Percentiles rank a stretch among this genome's conserved stretches.
These are phyloP conservation scores for Onygenales sp. DNA, from an alignment of 2,329 filamentous ascomycete species.

Conservation along the genomic window DNA sequence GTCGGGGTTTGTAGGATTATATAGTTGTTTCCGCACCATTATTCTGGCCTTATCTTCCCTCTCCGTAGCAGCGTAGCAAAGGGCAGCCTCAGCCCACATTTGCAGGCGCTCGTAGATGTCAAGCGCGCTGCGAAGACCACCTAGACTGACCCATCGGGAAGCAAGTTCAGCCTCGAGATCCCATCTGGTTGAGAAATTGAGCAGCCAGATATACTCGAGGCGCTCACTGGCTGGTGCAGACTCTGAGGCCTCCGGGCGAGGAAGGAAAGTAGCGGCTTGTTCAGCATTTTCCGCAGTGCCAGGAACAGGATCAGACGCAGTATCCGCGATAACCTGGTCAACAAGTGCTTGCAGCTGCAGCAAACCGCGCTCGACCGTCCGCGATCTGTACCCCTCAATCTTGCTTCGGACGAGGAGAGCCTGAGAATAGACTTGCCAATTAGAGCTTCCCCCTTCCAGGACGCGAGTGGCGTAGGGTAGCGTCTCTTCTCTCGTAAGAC, in stretches of 20 bases:
- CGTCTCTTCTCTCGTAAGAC: constrained; percentile 86
- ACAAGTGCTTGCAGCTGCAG: constrained; percentile 91
- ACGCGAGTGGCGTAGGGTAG: constrained; percentile 84
- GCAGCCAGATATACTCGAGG: constrained; percentile 71
- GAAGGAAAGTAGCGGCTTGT: constrained; percentile 69
- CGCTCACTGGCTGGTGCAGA: constrained; percentile 64
- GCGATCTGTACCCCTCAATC: constrained; percentile 77
- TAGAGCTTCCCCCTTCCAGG: constrained; percentile 76
- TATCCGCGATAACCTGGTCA: constrained; percentile 89
- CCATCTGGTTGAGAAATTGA: constrained; percentile 82
- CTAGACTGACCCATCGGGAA: constrained; percentile 80
- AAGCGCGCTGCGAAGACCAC: constrained; percentile 77
- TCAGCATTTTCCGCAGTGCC: constrained; percentile 23
- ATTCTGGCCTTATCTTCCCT: constrained; percentile 73
- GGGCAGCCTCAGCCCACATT: constrained; percentile 88
- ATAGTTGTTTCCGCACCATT: constrained; percentile 70
- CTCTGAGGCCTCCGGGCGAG: constrained; percentile 63
- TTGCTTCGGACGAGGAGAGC: constrained; percentile 80
- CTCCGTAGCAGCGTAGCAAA: constrained; percentile 74
- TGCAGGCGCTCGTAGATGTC: constrained; percentile 92
- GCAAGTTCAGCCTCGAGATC: constrained; percentile 90
- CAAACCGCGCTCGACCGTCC: constrained; percentile 81
- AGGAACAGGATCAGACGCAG: constrained; percentile 36
- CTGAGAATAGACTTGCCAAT: constrained; percentile 97
- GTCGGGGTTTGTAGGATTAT: constrained; percentile 46